Base-by-base conservation (phyloP, 1,284 basidiomycete species). In the Tilletia indica region DNA sequence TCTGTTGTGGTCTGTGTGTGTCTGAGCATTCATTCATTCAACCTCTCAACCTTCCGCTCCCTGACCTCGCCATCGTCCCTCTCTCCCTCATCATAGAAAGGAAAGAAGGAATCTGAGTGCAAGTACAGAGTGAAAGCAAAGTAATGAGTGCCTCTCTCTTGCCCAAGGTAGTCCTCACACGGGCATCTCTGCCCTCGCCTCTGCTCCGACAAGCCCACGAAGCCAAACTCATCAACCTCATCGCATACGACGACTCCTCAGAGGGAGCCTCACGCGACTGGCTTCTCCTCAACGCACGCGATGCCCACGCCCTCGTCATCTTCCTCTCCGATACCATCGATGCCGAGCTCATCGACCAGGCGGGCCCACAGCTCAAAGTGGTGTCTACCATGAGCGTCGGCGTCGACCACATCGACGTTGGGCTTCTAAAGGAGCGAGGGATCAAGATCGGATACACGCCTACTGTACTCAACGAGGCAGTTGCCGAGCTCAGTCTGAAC, bases 391-490 rank as follows among this genome's bases (percentile, higher is more conserved):
- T 96, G 89, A 86, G 85, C 25, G 86, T 85, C 0, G 83, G 84
- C 5, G 81, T 75, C 72, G 95, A 98, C 76, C 96, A 98, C 79
- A 88, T 94, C 67, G 89, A 92, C 74, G 85, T 92, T 0, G 81
- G 86, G 9, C 88, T 89, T 19, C 85, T 91, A n/a, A 87, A 89
- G n/a, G 85, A 87, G 76, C 88, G 89, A 19, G 87, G 88, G 1
- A 88, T 98, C 73, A 89, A 88, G 67, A 85, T 98, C 12, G 96
- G 96, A 4, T 93, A 94, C 85, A 97, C 94, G 0, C 94, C 94
- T 0, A 91, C 93, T 71, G 91, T 97, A 3, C 88, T 97, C 25
- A 94, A 92, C 12, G 91, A 92, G 79, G 92, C 94, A 72, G 93
- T 93, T 89, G 94, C 95, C 11, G 95, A 97, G 83, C 85, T 93